Evolutionary conservation across 2,329 filamentous ascomycete genomes (phyloP).

Genomic region (Fusarium sp.): DNA sequence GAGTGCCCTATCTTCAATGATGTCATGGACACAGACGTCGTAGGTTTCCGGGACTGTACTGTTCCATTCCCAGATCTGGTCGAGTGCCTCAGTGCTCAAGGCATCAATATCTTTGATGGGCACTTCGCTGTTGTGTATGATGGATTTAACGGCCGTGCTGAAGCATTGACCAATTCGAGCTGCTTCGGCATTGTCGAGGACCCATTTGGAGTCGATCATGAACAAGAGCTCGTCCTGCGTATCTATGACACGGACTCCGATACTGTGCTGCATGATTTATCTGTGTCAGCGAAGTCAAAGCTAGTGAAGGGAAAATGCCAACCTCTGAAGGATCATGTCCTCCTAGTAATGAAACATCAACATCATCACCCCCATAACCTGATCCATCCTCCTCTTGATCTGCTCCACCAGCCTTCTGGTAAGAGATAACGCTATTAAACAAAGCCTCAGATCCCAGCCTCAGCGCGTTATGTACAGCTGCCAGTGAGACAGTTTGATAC

Average conservation of each 20-base stretch:
- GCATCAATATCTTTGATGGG: background rate
- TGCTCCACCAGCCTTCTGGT: background rate
- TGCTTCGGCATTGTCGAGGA: background rate
- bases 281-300: background rate
- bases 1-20: background rate
- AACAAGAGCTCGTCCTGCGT: background rate
- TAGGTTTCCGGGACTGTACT: background rate
- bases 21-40: background rate
- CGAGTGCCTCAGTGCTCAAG: background rate
- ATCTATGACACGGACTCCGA: slow-evolving; percentile 3
- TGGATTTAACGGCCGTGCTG: background rate
- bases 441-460: background rate
- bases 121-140: slow-evolving; percentile 1
- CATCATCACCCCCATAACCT: background rate
- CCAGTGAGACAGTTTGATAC: slow-evolving; percentile 11
- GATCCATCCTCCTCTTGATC: background rate
- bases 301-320: background rate
- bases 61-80: slow-evolving; percentile 1
- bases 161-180: slow-evolving; percentile 5
- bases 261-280: background rate
- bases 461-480: slow-evolving; percentile 1
- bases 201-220: slow-evolving; percentile 1
- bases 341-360: slow-evolving; percentile 3
- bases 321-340: slow-evolving; percentile 10
- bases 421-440: slow-evolving; percentile 12